Conservation (phyloP, 2,329 filamentous ascomycete genomes). For the Nemania sp. region DNA sequence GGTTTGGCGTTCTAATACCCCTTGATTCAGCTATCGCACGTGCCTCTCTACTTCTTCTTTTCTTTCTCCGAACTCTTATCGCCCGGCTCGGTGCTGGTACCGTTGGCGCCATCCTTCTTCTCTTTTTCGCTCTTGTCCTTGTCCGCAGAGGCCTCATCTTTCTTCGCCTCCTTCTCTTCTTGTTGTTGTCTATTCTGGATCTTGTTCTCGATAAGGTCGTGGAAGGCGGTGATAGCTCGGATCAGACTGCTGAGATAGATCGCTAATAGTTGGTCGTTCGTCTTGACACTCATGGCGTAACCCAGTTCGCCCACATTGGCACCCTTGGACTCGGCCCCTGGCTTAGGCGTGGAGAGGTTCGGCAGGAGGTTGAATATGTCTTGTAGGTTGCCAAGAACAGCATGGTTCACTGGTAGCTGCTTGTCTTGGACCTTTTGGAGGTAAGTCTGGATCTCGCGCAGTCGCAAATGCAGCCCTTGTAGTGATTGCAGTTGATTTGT, state of each 20-base stretch:
- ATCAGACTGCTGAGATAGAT: slow-evolving; percentile 98
- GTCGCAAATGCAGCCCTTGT: slow-evolving; percentile 89
- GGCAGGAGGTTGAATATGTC: slow-evolving; percentile 98
- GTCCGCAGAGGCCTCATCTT: slow-evolving; percentile 52
- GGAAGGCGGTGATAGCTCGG: slow-evolving; percentile 96
- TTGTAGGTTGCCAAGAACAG: slow-evolving; percentile 96
- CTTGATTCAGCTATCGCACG: too few relatives aligned
- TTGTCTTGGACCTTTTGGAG: slow-evolving; percentile 94
- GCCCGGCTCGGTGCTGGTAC: slow-evolving; percentile 51
- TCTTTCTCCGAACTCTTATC: slow-evolving; percentile 49
- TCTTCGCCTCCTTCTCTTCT: slow-evolving; percentile 91
- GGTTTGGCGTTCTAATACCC: too few relatives aligned
- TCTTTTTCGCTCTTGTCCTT: slow-evolving; percentile 63
- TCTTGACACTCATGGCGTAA: slow-evolving; percentile 98
- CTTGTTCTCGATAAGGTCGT: slow-evolving; percentile 99
- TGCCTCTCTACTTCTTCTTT: slow-evolving; percentile 51
- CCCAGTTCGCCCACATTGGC: slow-evolving; percentile 75
- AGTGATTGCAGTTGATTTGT: slow-evolving; percentile 97
- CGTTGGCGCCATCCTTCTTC: slow-evolving; percentile 56
- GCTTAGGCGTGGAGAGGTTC: slow-evolving; percentile 84
- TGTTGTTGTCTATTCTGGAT: slow-evolving; percentile 98
- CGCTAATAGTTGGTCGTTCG: slow-evolving; percentile 97
- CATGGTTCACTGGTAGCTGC: slow-evolving; percentile 93
- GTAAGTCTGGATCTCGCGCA: slow-evolving; percentile 94
- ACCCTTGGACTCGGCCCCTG: slow-evolving; percentile 60